Base-by-base conservation (phyloP, 2,329 filamentous ascomycete genomes). In the Monosporascus ibericus region DNA sequence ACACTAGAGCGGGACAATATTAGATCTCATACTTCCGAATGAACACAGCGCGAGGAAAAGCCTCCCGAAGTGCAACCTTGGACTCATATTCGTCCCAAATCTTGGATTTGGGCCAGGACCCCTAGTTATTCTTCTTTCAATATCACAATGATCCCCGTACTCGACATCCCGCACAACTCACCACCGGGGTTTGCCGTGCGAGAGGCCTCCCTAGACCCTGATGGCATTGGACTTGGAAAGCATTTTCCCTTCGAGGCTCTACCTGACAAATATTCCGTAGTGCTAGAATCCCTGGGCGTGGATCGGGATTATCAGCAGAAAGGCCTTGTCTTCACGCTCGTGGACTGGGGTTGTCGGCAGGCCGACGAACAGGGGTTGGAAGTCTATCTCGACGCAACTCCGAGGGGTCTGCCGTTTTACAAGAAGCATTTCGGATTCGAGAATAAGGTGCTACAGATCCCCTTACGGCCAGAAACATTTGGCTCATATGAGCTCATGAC, bases 391-490 rank as follows among this genome's bases (percentile, higher is more conserved):
- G 52, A 58, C 17, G 50, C 54, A 2, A 53, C 50, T 30, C 50
- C 53, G 37, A 56, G 52, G 30, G 54, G 52, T 27, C 48, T 56
- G 9, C 54, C 54, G 3, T 36, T 58, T 18, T 56, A 48, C 17
- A 52, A 50, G 52, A 55, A 47, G 47, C 30, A 52, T 34, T 57
- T 55, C 24, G 50, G 52, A 27, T 48, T 34, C 22, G 36, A 49
- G 37, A 27, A 8, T 24, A 46, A 27, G 20, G 42, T n/a, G 8
- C 42, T 46, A 7, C 8, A n/a, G 22, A 46, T 46, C 7, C 42
- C 42, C 17, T 27, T 17, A 3, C 22, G 42, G 14, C 42, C 42
- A 30, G 22, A 46, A 15, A 25, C 42, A 2, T 46, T 7, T 46
- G 42, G 42, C 11, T 25, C 42, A 7, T 46, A 46, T 27, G 42